phyloP scores from a whole-genome alignment of 2,329 filamentous ascomycete genomes.

The Myrmaecium sp. region DNA sequence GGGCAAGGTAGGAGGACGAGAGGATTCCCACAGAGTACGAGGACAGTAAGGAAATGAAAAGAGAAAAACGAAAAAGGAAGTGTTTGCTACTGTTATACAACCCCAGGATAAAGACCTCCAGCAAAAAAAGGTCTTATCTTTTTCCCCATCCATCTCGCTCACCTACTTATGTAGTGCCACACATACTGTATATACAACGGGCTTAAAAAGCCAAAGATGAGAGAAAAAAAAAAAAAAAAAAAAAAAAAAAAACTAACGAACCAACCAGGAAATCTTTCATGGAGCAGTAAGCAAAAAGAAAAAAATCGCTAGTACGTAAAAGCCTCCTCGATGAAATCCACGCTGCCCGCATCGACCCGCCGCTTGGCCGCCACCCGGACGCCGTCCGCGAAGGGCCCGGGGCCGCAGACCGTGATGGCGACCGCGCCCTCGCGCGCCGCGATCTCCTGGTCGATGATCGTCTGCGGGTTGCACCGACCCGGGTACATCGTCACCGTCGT shows the following conservation, averaged over 20 bases:
- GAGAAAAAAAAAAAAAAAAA: neutral
- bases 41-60: no score
- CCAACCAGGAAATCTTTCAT: no score
- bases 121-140: no score
- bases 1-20: no score
- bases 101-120: no score
- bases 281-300: constrained; percentile 1
- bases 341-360: constrained; percentile 32
- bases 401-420: constrained; percentile 45
- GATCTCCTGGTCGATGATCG: constrained; percentile 41
- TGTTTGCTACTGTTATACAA: no score
- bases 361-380: constrained; percentile 38
- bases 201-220: neutral
- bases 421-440: constrained; percentile 39
- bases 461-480: constrained; percentile 38
- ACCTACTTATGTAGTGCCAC: no score
- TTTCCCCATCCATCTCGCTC: no score
- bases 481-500: constrained; percentile 44
- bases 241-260: neutral
- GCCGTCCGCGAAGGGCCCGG: constrained; percentile 45
- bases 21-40: no score
- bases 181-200: no score
- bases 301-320: constrained; percentile 38
- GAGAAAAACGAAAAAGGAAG: no score
- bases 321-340: constrained; percentile 49